Conservation (phyloP, 1,284 basidiomycete species). For the Ceratobasidium sp. region DNA sequence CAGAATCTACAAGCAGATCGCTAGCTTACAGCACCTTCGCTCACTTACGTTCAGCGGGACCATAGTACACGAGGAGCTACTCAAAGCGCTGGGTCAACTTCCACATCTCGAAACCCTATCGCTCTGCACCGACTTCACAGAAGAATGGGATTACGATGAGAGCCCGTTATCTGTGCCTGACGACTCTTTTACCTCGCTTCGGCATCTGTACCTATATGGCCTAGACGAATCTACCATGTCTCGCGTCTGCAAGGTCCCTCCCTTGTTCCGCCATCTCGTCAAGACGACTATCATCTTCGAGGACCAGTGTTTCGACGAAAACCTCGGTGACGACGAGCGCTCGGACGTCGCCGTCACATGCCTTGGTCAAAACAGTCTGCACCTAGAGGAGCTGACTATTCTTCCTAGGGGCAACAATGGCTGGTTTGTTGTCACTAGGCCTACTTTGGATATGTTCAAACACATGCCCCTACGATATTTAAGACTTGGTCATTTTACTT, state of each 20-base stretch:
- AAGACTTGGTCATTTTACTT: background rate
- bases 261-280: background rate
- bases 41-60: constrained; percentile 9
- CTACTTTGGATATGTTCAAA: background rate
- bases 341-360: background rate
- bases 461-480: background rate
- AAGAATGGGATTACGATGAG: background rate
- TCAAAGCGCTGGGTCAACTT: background rate
- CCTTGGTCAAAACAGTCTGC: background rate
- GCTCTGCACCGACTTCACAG: background rate
- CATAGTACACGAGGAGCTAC: background rate
- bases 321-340: background rate
- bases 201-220: background rate
- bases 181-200: background rate
- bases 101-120: background rate
- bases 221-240: background rate
- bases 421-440: background rate
- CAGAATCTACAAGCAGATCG: background rate
- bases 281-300: background rate
- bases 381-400: background rate
- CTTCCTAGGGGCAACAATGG: background rate
- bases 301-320: background rate
- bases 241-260: background rate
- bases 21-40: background rate
- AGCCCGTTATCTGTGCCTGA: background rate